Conservation (phyloP, 768 basidiomycete species). For the Hygrocybe coccinea region DNA sequence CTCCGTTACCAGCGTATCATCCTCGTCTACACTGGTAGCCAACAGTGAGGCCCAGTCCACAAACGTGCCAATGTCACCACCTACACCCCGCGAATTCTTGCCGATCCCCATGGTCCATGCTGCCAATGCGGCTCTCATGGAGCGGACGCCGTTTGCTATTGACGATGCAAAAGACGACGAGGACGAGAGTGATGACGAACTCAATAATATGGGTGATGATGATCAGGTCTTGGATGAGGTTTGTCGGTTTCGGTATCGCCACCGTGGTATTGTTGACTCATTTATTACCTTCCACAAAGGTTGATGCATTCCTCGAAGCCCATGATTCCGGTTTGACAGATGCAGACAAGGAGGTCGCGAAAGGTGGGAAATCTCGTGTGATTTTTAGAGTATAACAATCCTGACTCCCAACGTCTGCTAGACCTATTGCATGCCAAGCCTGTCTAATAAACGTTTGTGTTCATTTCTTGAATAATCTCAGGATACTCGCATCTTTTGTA, state of each 20-base stretch:
- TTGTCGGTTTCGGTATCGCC: slow-evolving; percentile 17
- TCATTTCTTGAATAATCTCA: neutral
- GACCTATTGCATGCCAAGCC: slow-evolving; percentile 61
- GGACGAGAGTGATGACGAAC: slow-evolving; percentile 60
- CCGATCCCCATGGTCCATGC: slow-evolving; percentile 67
- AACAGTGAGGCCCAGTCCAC: slow-evolving; percentile 33
- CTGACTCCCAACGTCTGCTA: slow-evolving; percentile 22
- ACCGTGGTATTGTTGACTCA: slow-evolving; percentile 2
- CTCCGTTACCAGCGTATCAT: slow-evolving; percentile 27
- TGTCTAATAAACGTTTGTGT: slow-evolving; percentile 36
- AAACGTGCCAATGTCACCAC: slow-evolving; percentile 29
- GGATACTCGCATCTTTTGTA: neutral
- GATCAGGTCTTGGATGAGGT: slow-evolving; percentile 89
- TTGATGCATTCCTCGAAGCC: slow-evolving; percentile 92
- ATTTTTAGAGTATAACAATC: neutral
- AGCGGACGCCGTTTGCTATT: slow-evolving; percentile 93
- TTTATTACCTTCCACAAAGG: slow-evolving; percentile 37
- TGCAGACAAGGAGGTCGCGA: slow-evolving; percentile 71
- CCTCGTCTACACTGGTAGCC: slow-evolving; percentile 46
- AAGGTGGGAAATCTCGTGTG: slow-evolving; percentile 44
- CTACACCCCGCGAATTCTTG: slow-evolving; percentile 42
- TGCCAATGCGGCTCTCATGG: slow-evolving; percentile 80
- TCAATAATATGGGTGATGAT: slow-evolving; percentile 53
- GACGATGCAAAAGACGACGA: slow-evolving; percentile 88
- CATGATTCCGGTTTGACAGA: slow-evolving; percentile 83